Evolutionary conservation across 768 basidiomycete species (phyloP).

Genomic region (Pleurotus eryngii): DNA sequence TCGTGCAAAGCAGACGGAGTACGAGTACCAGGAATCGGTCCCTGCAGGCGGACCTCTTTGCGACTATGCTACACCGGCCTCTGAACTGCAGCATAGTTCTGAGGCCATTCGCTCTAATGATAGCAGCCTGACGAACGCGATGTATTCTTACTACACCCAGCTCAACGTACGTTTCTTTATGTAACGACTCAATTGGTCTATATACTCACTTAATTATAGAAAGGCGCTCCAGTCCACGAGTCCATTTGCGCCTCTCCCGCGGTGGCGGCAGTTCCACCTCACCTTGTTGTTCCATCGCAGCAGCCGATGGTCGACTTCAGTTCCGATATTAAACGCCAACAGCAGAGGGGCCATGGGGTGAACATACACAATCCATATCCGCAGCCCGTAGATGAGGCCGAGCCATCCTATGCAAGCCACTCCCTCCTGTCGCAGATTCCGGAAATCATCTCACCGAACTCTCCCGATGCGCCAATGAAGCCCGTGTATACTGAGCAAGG

Average conservation of each 20-base stretch:
- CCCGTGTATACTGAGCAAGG: not conserved
- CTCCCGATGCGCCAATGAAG: not conserved
- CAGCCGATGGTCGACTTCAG: constrained; percentile 1
- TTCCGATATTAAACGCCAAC: not conserved
- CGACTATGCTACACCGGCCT: not conserved
- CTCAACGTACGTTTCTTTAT: not conserved
- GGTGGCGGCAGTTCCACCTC: not conserved
- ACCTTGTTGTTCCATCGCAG: constrained; percentile 9
- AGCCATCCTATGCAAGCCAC: not conserved
- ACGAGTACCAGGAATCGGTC: too few relatives aligned
- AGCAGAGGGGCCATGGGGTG: not conserved
- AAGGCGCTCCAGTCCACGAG: not conserved
- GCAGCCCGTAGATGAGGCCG: not conserved
- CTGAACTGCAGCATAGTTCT: not conserved
- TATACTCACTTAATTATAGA: too few relatives aligned
- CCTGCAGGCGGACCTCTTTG: too few relatives aligned
- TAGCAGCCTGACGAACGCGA: not conserved
- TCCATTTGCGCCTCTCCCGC: not conserved
- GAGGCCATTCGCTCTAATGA: not conserved
- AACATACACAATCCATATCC: constrained; percentile 3
- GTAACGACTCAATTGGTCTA: not conserved
- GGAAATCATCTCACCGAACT: not conserved
- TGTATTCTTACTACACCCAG: not conserved
- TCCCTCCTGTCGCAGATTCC: not conserved
- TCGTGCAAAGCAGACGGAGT: too few relatives aligned